Conservation (phyloP, 1,284 basidiomycete genomes). For the Cutaneotrichosporon mucoides region DNA sequence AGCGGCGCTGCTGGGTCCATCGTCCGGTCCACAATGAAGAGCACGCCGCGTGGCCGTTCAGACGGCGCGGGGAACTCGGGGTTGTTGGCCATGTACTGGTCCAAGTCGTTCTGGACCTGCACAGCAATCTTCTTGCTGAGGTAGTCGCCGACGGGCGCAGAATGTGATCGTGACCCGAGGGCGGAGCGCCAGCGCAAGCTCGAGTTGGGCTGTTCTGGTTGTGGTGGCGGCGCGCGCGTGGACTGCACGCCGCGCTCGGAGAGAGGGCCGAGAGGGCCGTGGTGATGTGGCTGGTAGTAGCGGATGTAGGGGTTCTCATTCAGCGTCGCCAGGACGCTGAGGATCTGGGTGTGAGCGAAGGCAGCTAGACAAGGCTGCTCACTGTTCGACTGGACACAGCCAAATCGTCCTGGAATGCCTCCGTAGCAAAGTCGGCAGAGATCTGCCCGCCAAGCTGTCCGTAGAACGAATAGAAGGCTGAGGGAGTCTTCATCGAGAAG, state of each 20-base stretch:
- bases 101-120: constrained; percentile 73
- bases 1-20: constrained; percentile 91
- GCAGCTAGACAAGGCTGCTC: constrained; percentile 12
- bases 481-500: constrained; percentile 71
- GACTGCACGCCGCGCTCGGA: constrained; percentile 52
- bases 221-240: constrained; percentile 43
- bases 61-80: constrained; percentile 65
- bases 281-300: constrained; percentile 82
- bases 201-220: constrained; percentile 48
- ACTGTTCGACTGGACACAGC: constrained; percentile 56
- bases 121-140: constrained; percentile 73
- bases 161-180: constrained; percentile 25
- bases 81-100: constrained; percentile 78
- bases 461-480: constrained; percentile 79
- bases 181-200: constrained; percentile 46
- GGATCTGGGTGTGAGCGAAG: constrained; percentile 57
- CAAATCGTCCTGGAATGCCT: constrained; percentile 72
- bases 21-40: constrained; percentile 90
- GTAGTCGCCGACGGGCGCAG: constrained; percentile 54
- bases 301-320: constrained; percentile 93
- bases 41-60: constrained; percentile 62
- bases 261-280: constrained; percentile 80
- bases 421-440: constrained; percentile 61
- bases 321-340: constrained; percentile 84
- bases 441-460: constrained; percentile 69